These are phyloP conservation scores for Ambrosiella cleistominuta DNA, from an alignment of 2,329 filamentous ascomycete genomes.

Conservation along the genomic window DNA sequence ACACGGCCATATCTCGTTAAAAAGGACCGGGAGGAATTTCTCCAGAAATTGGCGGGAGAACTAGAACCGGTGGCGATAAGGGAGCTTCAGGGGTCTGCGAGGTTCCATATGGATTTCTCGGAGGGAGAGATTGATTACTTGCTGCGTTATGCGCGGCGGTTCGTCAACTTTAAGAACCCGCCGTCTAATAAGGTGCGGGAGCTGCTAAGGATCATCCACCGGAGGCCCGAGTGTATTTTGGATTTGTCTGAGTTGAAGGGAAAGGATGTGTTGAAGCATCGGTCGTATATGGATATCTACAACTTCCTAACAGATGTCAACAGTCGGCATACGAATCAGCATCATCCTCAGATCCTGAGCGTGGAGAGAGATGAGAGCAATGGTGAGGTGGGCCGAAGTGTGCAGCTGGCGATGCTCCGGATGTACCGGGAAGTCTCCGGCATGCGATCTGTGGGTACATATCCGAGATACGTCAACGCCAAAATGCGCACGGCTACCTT, in stretches of 20 bases:
- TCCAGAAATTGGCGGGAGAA: not conserved
- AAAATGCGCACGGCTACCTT: conserved; percentile 26
- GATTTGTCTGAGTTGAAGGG: conserved; percentile 12
- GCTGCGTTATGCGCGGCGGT: conserved; percentile 10
- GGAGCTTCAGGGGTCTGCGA: not conserved
- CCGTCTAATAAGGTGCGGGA: conserved; percentile 12
- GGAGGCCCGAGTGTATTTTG: conserved; percentile 3
- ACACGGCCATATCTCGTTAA: conserved; percentile 4
- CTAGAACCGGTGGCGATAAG: not conserved
- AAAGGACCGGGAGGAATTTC: not conserved
- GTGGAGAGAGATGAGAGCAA: conserved; percentile 17
- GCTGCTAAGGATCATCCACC: conserved; percentile 14
- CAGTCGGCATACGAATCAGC: conserved; percentile 17
- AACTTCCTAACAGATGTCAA: conserved; percentile 24
- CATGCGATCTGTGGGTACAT: conserved; percentile 25
- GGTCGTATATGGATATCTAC: conserved; percentile 20
- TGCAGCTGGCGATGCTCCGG: conserved; percentile 25
- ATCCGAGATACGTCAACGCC: conserved; percentile 27
- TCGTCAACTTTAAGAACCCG: conserved; percentile 5
- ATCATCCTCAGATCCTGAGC: not conserved
- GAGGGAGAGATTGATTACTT: conserved; percentile 21
- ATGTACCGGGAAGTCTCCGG: conserved; percentile 33
- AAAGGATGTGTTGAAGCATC: conserved; percentile 14
- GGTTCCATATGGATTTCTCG: conserved; percentile 29
- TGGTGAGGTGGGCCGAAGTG: conserved; percentile 15